These are phyloP conservation scores for Ligustrum vulgare DNA, from an alignment of 257 asterid species.

Conservation along the genomic window DNA sequence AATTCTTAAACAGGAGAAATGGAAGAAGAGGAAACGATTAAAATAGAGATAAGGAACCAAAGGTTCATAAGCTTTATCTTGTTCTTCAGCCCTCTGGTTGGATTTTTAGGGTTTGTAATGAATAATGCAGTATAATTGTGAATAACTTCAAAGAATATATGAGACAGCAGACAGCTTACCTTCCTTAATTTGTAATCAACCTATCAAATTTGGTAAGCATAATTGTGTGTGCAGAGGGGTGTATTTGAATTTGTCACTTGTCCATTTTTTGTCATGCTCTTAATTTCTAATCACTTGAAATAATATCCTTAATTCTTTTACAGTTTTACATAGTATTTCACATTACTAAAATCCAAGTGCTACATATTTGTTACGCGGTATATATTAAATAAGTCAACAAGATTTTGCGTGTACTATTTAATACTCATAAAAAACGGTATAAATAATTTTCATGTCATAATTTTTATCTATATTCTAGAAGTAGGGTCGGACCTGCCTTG, in stretches of 20 bases:
- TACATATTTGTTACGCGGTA: not conserved
- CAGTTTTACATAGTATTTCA: not conserved
- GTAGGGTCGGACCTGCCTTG: too few species aligned
- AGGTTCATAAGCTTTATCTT: conserved; percentile 24
- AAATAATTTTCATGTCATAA: too few species aligned
- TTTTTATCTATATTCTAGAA: too few species aligned
- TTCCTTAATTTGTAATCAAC: conserved; percentile 5
- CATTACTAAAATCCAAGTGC: not conserved
- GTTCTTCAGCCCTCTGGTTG: conserved; percentile 30
- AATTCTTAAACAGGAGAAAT: conserved; percentile 31
- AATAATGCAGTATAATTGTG: not conserved
- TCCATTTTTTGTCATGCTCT: conserved; percentile 28
- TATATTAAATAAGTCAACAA: too few species aligned
- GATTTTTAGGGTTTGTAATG: conserved; percentile 34
- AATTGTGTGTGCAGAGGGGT: conserved; percentile 21
- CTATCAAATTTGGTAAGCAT: not conserved
- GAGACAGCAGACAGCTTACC: conserved; percentile 1
- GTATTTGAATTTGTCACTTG: not conserved
- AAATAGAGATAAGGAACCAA: conserved; percentile 17
- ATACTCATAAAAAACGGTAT: too few species aligned
- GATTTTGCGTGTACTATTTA: too few species aligned
- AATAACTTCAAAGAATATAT: not conserved
- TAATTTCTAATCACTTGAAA: conserved; percentile 12
- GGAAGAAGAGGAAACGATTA: not conserved
- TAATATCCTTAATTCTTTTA: not conserved